Evolutionary conservation across 768 basidiomycete species (phyloP), one percentile per base, ranked within the genome.

Genomic region (Lentinula aciculospora): DNA sequence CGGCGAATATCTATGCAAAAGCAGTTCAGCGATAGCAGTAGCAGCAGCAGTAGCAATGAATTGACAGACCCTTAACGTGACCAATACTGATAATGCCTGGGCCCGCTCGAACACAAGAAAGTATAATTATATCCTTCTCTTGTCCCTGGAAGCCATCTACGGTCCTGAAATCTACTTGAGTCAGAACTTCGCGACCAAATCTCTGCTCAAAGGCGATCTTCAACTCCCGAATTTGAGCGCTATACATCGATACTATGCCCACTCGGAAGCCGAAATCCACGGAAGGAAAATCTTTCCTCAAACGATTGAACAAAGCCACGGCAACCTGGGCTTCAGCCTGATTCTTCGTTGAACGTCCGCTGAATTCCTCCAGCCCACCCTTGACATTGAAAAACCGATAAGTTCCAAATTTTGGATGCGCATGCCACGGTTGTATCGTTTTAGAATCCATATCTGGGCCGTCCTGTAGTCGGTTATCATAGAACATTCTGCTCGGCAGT

Each of bases 81-180:
- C 97, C 97, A 56, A 98, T 83, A 0, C 76, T 82, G 58, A 81
- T 79, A 19, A 93, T 69, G n/a, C 89, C 87, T 17, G 91, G 86
- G 4, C 97, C 94, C 9, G 94, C 90, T 61, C 97, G 85, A 19
- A 98, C 97, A 68, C 94, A 97, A 3, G 97, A 98, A 19, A 99
- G 78, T 62, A 99, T 98, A 72, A 99, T 96, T 54, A 99, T 83
- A 64, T 96, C 93, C 69, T 99, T 99, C 70, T 99, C 97, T 74
- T 99, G 97, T 48, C 97, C 97, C 71, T 99, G 97, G 67, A 98
- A 98, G 9, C 96, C 97, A 71, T 99, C 96, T 37, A 99, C 96
- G 0, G 97, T 98, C 68, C 97, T 90, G 75, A 99, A 98, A 65
- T 95, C 89, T 37, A 99, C 83, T 42, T 79, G 83, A 31, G 78